Percentiles rank a stretch among this genome's conserved stretches.
Conservation (phyloP, 1,284 basidiomycete genomes). For the Volvariella volvacea region DNA sequence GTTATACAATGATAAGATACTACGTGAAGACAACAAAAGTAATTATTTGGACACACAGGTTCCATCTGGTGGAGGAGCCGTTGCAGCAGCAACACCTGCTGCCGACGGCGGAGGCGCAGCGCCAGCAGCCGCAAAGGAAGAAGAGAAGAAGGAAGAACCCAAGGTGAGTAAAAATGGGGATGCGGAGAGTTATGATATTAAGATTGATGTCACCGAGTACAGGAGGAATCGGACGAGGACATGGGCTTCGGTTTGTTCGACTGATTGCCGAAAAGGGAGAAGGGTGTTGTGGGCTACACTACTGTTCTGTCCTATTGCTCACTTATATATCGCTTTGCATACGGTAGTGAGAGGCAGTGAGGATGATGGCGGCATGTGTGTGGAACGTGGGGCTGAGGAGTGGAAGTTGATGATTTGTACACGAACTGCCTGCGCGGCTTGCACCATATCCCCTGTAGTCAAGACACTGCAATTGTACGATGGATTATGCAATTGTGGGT, state of each 20-base stretch:
- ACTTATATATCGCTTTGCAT: too few relatives aligned
- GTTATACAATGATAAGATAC: conserved; percentile 19
- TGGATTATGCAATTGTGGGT: conserved; percentile 1
- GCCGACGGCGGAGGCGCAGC: conserved; percentile 57
- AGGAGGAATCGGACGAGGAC: conserved; percentile 87
- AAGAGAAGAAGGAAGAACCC: conserved; percentile 78
- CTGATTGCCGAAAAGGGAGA: conserved; percentile 34
- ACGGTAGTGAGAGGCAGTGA: too few relatives aligned
- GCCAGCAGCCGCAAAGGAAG: conserved; percentile 58
- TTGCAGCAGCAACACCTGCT: conserved; percentile 38
- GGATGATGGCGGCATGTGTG: too few relatives aligned
- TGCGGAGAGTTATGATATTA: background rate
- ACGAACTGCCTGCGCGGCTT: too few relatives aligned
- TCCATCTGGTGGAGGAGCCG: conserved; percentile 72
- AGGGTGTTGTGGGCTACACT: background rate
- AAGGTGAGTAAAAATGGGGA: conserved; percentile 42
- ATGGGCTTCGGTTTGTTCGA: conserved; percentile 97
- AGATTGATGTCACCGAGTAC: conserved; percentile 16
- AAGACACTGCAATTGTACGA: background rate
- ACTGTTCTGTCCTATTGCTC: too few relatives aligned
- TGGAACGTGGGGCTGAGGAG: too few relatives aligned
- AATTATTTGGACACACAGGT: conserved; percentile 36
- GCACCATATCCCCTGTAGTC: too few relatives aligned
- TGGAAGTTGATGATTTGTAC: too few relatives aligned
- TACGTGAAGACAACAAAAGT: conserved; percentile 14